Evolutionary conservation across 2,329 filamentous ascomycete genomes (phyloP).

Genomic region (Penicillium sumatraense): DNA sequence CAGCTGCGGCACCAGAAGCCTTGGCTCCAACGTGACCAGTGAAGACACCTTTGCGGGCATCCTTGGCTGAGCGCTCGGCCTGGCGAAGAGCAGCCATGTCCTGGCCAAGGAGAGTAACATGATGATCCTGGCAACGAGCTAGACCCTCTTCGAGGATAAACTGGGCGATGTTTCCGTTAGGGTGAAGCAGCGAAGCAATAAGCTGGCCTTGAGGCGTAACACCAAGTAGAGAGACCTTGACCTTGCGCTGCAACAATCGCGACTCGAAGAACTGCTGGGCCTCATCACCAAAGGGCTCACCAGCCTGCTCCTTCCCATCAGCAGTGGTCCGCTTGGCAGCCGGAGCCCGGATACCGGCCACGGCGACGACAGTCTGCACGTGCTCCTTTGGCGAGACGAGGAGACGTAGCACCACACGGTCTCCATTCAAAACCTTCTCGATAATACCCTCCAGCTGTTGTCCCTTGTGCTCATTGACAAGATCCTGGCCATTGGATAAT

Average conservation of each 20-base stretch:
- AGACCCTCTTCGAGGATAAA: constrained; percentile 88
- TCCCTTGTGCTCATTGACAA: constrained; percentile 83
- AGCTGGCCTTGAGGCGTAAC: constrained; percentile 88
- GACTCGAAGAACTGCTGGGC: constrained; percentile 85
- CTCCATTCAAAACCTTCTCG: constrained; percentile 88
- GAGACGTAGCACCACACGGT: constrained; percentile 84
- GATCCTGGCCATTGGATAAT: constrained; percentile 72
- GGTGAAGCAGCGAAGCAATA: constrained; percentile 85
- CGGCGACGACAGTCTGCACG: constrained; percentile 81
- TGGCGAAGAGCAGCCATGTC: constrained; percentile 86
- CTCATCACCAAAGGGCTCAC: constrained; percentile 88
- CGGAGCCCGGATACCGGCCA: constrained; percentile 88
- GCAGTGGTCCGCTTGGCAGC: constrained; percentile 85
- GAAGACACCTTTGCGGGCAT: constrained; percentile 76
- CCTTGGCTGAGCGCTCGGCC: constrained; percentile 84
- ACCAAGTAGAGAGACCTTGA: constrained; percentile 82
- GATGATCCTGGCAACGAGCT: constrained; percentile 91
- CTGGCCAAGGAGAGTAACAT: constrained; percentile 86
- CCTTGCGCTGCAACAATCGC: constrained; percentile 81
- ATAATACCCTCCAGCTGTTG: constrained; percentile 83
- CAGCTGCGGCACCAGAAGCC: constrained; percentile 59
- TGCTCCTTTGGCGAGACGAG: constrained; percentile 82
- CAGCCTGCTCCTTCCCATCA: constrained; percentile 78
- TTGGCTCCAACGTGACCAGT: constrained; percentile 75
- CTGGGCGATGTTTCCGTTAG: constrained; percentile 87